Evolutionary conservation across 164 flowering plant species (phyloP).

Genomic region (Annona squamosa): DNA sequence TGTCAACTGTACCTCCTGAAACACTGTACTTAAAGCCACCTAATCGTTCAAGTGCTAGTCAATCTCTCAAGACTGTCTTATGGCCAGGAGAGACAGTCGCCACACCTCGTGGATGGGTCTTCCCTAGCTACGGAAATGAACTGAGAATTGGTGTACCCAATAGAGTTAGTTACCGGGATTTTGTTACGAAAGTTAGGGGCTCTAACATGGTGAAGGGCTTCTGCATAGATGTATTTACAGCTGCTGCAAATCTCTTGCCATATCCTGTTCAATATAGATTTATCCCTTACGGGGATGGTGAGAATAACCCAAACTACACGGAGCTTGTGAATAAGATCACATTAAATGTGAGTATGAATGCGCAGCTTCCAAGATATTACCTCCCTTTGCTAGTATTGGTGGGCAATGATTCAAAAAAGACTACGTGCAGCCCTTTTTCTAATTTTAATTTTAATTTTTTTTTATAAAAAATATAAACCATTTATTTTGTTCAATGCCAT

Average conservation of each 20-base stretch:
- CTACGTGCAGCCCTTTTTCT: too few relatives aligned
- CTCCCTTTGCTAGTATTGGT: not conserved
- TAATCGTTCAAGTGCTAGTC: constrained; percentile 46
- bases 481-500: too few relatives aligned
- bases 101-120: constrained; percentile 80
- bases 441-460: too few relatives aligned
- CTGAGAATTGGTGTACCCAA: constrained; percentile 60
- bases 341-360: constrained; percentile 50
- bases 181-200: constrained; percentile 47
- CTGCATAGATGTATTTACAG: constrained; percentile 81
- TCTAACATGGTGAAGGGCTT: constrained; percentile 49
- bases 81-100: constrained; percentile 63
- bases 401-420: too few relatives aligned
- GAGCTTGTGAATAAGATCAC: constrained; percentile 53
- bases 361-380: not conserved
- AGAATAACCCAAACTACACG: constrained; percentile 57
- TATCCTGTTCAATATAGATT: constrained; percentile 70
- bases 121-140: constrained; percentile 52
- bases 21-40: constrained; percentile 44
- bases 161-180: constrained; percentile 50
- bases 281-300: constrained; percentile 64
- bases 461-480: too few relatives aligned
- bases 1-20: constrained; percentile 56
- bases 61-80: constrained; percentile 35
- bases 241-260: constrained; percentile 72